Conservation (phyloP, 1,139 yeast species). For the Sugiyamaella paludigena region DNA sequence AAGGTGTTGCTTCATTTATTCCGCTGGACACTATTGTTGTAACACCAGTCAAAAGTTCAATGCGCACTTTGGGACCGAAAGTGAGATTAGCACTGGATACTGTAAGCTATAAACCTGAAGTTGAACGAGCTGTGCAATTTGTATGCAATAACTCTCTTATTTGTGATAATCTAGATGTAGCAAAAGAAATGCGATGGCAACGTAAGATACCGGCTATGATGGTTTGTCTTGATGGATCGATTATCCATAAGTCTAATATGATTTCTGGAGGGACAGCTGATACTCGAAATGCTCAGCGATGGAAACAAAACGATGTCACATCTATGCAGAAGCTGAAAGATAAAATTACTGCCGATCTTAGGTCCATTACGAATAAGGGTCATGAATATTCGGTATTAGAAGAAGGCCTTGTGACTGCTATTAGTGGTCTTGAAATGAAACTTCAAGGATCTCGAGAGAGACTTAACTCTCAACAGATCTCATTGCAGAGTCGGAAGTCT, state of each 20-base stretch:
- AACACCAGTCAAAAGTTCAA: constrained; percentile 51
- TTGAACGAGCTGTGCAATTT: constrained; percentile 77
- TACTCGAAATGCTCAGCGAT: constrained; percentile 44
- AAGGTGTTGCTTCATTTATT: constrained; percentile 82
- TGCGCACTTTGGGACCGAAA: constrained; percentile 54
- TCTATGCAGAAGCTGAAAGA: constrained; percentile 60
- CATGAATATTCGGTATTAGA: constrained; percentile 56
- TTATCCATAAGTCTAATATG: constrained; percentile 80
- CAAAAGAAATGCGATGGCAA: constrained; percentile 73
- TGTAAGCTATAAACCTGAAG: constrained; percentile 62
- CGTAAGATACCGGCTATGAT: constrained; percentile 59
- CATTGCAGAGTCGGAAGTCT: constrained; percentile 51
- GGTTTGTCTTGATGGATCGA: constrained; percentile 80
- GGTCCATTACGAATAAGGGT: constrained; percentile 47
- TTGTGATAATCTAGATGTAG: constrained; percentile 68
- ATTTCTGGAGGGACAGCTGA: constrained; percentile 83
- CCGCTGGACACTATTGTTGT: constrained; percentile 81
- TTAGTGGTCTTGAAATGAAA: constrained; percentile 53
- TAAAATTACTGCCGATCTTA: constrained; percentile 53
- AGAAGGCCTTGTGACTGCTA: constrained; percentile 55
- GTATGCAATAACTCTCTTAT: constrained; percentile 79
- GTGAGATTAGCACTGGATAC: constrained; percentile 67
- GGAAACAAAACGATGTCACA: constrained; percentile 72
- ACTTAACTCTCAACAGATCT: constrained; percentile 53
- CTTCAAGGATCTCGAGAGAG: constrained; percentile 54